Evolutionary conservation across 768 basidiomycete genomes (phyloP).

Genomic region (Crassisporium funariophilum): DNA sequence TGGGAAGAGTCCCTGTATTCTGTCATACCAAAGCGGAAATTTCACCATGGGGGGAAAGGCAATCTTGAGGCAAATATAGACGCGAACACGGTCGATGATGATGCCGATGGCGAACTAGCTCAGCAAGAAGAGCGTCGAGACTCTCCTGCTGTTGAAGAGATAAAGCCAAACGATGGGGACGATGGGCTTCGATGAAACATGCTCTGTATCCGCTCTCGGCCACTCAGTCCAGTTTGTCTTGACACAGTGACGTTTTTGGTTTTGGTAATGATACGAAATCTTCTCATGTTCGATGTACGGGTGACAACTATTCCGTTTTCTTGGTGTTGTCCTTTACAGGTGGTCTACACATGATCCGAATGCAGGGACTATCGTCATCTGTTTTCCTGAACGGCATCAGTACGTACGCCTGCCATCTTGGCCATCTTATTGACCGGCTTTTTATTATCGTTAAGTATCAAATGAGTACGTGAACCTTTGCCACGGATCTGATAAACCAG

Average conservation of each 20-base stretch:
- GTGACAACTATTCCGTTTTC: no score
- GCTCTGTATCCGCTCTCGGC: not conserved
- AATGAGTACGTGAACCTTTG: not conserved
- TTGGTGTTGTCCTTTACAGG: no score
- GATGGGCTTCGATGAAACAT: no score
- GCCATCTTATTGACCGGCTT: no score
- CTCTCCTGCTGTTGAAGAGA: not conserved
- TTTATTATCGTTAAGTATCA: no score
- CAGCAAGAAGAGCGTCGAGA: not conserved
- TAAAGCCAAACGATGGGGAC: not conserved
- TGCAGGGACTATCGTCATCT: not conserved
- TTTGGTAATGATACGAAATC: constrained; percentile 2
- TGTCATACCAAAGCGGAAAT: constrained; percentile 94
- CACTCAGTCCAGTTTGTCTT: no score
- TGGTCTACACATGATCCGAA: not conserved
- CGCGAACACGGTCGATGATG: constrained; percentile 19
- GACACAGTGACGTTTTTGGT: no score
- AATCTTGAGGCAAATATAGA: constrained; percentile 21
- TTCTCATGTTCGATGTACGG: constrained; percentile 15
- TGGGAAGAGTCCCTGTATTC: constrained; percentile 87
- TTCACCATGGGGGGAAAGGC: constrained; percentile 49
- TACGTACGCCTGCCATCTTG: no score
- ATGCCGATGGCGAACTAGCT: constrained; percentile 7
- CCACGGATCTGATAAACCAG: not conserved
- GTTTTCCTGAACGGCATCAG: no score